Base-by-base conservation (phyloP, 257 asterid genomes). In the Forsythia suspensa region DNA sequence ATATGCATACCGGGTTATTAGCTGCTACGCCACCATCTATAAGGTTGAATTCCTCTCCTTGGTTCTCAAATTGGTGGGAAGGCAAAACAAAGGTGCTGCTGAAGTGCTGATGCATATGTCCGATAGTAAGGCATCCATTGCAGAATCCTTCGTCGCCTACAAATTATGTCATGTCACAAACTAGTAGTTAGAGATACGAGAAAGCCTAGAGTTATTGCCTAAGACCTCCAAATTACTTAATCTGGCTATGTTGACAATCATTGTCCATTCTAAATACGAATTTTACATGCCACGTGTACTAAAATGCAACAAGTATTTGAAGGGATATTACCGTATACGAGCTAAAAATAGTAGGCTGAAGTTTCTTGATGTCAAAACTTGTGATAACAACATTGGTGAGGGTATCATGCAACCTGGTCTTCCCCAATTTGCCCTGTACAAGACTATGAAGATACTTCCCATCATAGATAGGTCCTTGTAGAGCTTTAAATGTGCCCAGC, bases 21-120 rank as follows among this genome's bases (percentile, higher is more conserved):
- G 92, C 94, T 6, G 82, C 90, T 9, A 90, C 79, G 8, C 95
- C 95, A 6, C 97, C 97, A 70, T 91, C 97, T 6, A 91, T 52
- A 57, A 90, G 92, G 84, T 90, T 84, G 85, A 84, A 91, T 61
- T 87, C 77, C 1, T 65, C 13, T 16, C 87, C 89, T 21, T 82
- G 39, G 83, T 79, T 90, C 75, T 82, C 86, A 59, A 91, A 91
- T 74, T 80, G 79, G 63, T 91, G 48, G 21, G 95, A 83, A 16
- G 97, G 97, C 70, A 91, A 66, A 34, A 68, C 0, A 90, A 84
- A 1, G 94, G 97, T 6, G 94, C 94, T 18, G 94, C 94, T 0
- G 91, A 84, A 43, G 97, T 91, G 74, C 89, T 48, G 12, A 88
- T 85, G 83, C 92, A 91, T 83, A 88, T 79, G 81, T 91, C 95